Evolutionary conservation across 768 basidiomycete genomes (phyloP), one percentile per base, ranked within the genome.

Genomic region (Trametes meyenii): DNA sequence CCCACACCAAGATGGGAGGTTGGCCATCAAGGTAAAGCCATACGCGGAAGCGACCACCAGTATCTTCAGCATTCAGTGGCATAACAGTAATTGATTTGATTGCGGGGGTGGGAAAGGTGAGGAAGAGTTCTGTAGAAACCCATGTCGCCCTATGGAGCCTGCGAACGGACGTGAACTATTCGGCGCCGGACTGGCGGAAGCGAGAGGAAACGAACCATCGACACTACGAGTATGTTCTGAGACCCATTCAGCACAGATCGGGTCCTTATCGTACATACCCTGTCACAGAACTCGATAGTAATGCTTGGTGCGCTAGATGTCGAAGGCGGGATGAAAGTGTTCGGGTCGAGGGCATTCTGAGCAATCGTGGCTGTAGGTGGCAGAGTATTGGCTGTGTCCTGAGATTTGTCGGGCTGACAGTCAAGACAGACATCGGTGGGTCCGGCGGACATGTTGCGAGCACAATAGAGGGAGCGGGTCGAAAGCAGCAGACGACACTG

Each of bases 141-240:
- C 96, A 98, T 12, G 85, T 87, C 35, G 96, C 95, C 67, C 95
- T 83, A 67, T 96, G 94, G 40, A 95, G 81, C 95, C 95, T 96
- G 69, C 33, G 46, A 38, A 16, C 6, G 2, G n/a, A 40, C 0
- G 36, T 56, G 17, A 51, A 50, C 1, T n/a, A 12, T 39, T 19
- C 48, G 33, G 11, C 13, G 29, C 5, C 10, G 43, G 26, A 12
- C 17, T 43, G n/a, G n/a, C 36, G 43, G 36, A 16, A 12, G n/a
- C n/a, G 29, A 46, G 14, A 44, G 52, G 46, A 36, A 33, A 58
- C 39, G 53, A 71, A 92, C 92, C 92, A 95, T 73, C 90, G 88
- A 73, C 93, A 94, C 89, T 92, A 63, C 23, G 26, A 45, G 62
- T 21, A 12, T 35, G 46, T 24, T 51, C 36, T 52, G 26, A 45